Conservation (phyloP, 306 rosid genomes). For the Cyclanthera cordifolia region DNA sequence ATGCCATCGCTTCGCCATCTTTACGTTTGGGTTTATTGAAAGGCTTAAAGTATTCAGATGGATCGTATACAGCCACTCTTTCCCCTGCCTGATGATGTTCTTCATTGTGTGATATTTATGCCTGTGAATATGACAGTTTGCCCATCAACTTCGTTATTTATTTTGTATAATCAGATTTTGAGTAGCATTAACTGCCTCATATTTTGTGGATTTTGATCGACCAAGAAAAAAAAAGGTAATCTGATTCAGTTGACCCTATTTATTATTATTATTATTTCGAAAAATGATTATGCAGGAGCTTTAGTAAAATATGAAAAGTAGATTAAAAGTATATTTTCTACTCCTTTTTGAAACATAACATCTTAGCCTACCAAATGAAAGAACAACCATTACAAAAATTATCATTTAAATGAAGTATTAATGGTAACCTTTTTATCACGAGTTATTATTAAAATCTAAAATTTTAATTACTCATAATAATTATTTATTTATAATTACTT, state of each 20-base stretch:
- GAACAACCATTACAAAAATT: no score
- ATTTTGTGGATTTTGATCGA: not conserved
- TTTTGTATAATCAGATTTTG: constrained; percentile 4
- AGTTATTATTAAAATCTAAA: no score
- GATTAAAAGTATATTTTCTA: no score
- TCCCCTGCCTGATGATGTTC: constrained; percentile 18
- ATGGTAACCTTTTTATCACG: no score
- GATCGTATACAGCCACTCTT: constrained; percentile 32
- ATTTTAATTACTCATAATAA: no score
- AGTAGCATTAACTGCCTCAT: not conserved
- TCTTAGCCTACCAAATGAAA: no score
- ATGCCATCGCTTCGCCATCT: constrained; percentile 28
- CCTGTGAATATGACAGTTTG: not conserved
- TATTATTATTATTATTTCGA: no score
- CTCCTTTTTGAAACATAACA: no score
- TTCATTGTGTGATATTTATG: not conserved
- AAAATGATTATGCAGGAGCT: no score
- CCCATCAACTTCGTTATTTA: not conserved
- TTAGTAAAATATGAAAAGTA: no score
- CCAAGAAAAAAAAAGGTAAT: not conserved
- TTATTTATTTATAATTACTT: no score
- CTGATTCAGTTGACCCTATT: not conserved
- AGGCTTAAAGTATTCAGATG: constrained; percentile 29
- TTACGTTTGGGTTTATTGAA: constrained; percentile 25
- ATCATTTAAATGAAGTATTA: no score